A percentile compares a stretch with the other conserved stretches of the same genome.
These are phyloP conservation scores for Tolypocladium ovalisporum DNA, from an alignment of 2,329 filamentous ascomycete genomes.

Conservation along the genomic window DNA sequence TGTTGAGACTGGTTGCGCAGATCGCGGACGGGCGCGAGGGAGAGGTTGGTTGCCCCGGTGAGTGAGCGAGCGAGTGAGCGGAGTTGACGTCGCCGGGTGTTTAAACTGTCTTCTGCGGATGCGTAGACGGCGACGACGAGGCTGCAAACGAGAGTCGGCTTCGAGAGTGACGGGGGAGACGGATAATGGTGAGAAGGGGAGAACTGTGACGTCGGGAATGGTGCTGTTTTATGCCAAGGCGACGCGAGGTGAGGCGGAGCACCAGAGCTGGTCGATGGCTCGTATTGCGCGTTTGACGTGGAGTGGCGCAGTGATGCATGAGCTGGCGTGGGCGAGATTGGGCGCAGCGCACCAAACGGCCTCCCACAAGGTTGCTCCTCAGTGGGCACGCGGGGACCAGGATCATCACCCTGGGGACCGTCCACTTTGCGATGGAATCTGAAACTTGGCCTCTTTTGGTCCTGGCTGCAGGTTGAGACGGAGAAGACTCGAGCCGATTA, in stretches of 20 bases:
- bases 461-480: not conserved
- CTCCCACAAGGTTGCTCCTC: not conserved
- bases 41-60: not conserved
- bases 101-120: not conserved
- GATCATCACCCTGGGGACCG: not conserved
- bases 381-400: not conserved
- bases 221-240: not conserved
- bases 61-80: not conserved
- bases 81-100: not conserved
- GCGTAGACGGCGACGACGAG: not conserved
- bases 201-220: not conserved
- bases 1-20: not conserved
- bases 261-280: not conserved
- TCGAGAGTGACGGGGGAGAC: not conserved
- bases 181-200: not conserved
- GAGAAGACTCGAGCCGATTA: not conserved
- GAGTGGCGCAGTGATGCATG: conserved; percentile 4
- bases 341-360: not conserved
- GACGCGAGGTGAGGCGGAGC: not conserved
- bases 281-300: not conserved
- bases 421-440: not conserved
- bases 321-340: not conserved
- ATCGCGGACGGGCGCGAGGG: not conserved
- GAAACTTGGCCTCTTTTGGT: not conserved
- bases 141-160: not conserved